A percentile compares a stretch with the other conserved stretches of the same genome.
phyloP scores from a whole-genome alignment of 139 green algal genomes.

The Desmodesmus armatus region DNA sequence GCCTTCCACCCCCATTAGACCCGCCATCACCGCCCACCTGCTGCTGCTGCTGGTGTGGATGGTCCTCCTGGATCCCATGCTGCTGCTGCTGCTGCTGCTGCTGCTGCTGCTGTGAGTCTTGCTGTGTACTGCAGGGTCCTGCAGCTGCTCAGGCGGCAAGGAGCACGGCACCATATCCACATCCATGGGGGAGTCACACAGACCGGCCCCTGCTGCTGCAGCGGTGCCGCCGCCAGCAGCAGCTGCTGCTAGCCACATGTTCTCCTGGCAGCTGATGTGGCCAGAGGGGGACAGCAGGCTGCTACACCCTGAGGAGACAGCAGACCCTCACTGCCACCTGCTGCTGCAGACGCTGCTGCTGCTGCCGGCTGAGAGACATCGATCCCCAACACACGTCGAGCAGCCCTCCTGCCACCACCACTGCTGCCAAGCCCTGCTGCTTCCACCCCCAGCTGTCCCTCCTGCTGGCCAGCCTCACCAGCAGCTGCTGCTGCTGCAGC shows the following conservation, averaged over 20 bases:
- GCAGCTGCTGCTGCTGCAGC: constrained; percentile 5
- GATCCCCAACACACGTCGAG: no score
- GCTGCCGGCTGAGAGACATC: neutral
- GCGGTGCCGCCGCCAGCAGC: neutral
- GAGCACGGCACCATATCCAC: constrained; percentile 29
- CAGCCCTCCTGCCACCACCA: neutral
- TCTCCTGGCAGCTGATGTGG: constrained; percentile 10
- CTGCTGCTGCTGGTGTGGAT: constrained; percentile 17
- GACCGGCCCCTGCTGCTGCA: constrained; percentile 14
- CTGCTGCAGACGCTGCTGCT: neutral
- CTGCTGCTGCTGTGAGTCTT: constrained; percentile 4
- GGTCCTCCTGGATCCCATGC: neutral
- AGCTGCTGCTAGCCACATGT: neutral
- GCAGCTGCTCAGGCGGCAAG: neutral
- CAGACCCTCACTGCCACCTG: neutral
- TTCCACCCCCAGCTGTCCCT: no score
- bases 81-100: neutral
- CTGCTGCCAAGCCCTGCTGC: neutral
- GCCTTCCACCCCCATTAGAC: neutral
- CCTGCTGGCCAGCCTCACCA: no score
- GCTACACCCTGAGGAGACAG: neutral
- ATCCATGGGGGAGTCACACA: neutral
- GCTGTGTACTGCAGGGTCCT: neutral
- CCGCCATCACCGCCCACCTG: neutral
- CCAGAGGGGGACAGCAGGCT: no score